Base-by-base conservation (phyloP, 1,139 yeast species). In the Kurtzmaniella quercitrusa region DNA sequence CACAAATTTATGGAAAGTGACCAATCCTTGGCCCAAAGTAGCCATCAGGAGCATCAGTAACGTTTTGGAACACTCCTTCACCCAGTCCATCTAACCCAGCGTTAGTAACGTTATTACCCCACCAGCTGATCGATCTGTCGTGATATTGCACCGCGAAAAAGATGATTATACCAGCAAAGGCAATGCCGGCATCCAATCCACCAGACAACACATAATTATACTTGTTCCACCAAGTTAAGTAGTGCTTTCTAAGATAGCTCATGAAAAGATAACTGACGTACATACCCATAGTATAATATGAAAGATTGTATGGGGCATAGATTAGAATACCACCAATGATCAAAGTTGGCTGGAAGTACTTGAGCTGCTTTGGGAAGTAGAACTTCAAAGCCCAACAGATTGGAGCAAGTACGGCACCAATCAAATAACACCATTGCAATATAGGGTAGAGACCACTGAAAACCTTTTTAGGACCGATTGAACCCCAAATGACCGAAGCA, bases 401-500 rank as follows among this genome's bases (percentile, higher is more conserved):
- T 51, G 58, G 54, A 1, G 77, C 79, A 12, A 71, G 51, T 2
- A 73, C 48, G 33, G 73, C 73, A 0, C 85, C 84, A 44, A 79
- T 68, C 45, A 79, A 61, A 70, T 80, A 79, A 46, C 77, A 70
- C 59, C 62, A 75, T 50, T 65, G 64, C 56, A 76, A 55, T 21
- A 63, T 52, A 21, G 80, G 80, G 50, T 76, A 76, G 18, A 74
- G 52, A 1, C 68, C 69, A 46, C 60, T 57, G 51, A 81, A 78
- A 12, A 79, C 75, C 38, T 75, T 64, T 52, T 71, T 66, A 18
- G 86, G 86, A 2, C 86, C 86, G 51, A 81, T 74, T 25, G 74
- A 79, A 49, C 85, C 85, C 79, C 82, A 80, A 19, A 78, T 62
- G 14, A 80, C 75, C 9, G 81, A 72, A n/a, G 82, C 70, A 37